Evolutionary conservation across 352 stramenopile species (phyloP).

Genomic region (Globisporangium canariense): DNA sequence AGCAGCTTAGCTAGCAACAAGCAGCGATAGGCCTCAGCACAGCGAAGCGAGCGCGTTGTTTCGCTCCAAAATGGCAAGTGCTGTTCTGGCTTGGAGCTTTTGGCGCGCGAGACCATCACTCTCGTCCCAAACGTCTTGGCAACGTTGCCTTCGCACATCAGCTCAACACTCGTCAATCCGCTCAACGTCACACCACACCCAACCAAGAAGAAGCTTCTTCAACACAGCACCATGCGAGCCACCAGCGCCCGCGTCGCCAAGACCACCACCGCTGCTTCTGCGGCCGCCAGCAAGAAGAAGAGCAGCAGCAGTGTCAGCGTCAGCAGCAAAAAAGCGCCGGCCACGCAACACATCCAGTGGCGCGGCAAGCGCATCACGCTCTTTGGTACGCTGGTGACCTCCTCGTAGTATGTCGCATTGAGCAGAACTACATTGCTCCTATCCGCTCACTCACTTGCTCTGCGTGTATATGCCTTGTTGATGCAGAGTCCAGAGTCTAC

Average conservation of each 20-base stretch:
- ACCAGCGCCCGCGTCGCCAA: not conserved
- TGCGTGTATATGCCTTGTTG: not conserved
- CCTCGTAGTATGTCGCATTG: no score
- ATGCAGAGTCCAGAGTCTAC: conserved; percentile 71
- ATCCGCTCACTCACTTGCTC: not conserved
- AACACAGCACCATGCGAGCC: not conserved
- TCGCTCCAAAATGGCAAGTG: conserved; percentile 7
- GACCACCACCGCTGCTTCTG: not conserved
- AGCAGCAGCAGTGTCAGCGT: conserved; percentile 4
- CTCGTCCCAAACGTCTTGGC: not conserved
- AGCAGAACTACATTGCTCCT: no score
- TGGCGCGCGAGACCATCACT: conserved; percentile 13
- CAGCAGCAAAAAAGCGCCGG: conserved; percentile 20
- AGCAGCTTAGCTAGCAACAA: not conserved
- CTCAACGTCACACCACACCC: not conserved
- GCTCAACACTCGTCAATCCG: not conserved
- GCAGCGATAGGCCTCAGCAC: no score
- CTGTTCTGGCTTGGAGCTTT: not conserved
- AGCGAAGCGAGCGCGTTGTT: not conserved
- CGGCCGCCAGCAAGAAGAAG: conserved; percentile 4
- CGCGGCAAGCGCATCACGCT: conserved; percentile 65
- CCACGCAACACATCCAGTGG: conserved; percentile 63
- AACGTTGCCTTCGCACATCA: not conserved
- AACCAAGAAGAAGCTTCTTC: not conserved
- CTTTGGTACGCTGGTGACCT: conserved; percentile 36